These are phyloP conservation scores for Yamadazyma scolyti DNA, from an alignment of 805 yeast genomes.

Conservation along the genomic window DNA sequence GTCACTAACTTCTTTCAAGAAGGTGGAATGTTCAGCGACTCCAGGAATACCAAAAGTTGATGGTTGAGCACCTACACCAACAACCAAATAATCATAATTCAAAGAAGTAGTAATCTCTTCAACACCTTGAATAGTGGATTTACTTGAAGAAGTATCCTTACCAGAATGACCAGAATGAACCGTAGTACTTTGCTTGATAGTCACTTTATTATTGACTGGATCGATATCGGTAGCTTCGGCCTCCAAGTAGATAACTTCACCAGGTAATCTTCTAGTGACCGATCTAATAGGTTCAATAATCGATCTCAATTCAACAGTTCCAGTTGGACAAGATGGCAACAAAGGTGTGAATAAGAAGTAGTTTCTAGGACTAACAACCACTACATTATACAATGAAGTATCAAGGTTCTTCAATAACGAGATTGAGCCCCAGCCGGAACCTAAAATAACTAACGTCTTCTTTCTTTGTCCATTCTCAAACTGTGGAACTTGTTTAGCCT, in stretches of 20 bases:
- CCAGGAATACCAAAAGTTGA: conserved; percentile 95
- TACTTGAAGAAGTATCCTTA: conserved; percentile 42
- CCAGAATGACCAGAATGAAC: conserved; percentile 55
- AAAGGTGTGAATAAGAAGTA: conserved; percentile 95
- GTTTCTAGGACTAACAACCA: conserved; percentile 90
- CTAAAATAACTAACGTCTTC: conserved; percentile 75
- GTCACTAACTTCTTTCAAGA: conserved; percentile 86
- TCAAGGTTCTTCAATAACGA: conserved; percentile 81
- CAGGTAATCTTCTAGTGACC: conserved; percentile 73
- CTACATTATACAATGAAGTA: conserved; percentile 82
- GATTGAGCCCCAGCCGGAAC: conserved; percentile 95
- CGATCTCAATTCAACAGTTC: conserved; percentile 85
- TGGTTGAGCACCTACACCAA: conserved; percentile 94
- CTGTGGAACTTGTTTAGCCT: conserved; percentile 55
- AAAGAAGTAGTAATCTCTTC: conserved; percentile 45
- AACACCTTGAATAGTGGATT: conserved; percentile 35
- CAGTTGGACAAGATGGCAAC: conserved; percentile 92
- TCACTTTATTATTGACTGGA: conserved; percentile 60
- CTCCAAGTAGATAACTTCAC: conserved; percentile 79
- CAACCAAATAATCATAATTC: conserved; percentile 77
- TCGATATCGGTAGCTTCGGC: conserved; percentile 88
- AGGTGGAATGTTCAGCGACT: conserved; percentile 82
- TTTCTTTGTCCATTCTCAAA: conserved; percentile 56
- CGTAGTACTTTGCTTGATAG: conserved; percentile 57
- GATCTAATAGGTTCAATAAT: conserved; percentile 91